These are phyloP conservation scores for Paraconiothyrium sp. DNA, from an alignment of 2,329 filamentous ascomycete genomes.

Conservation along the genomic window DNA sequence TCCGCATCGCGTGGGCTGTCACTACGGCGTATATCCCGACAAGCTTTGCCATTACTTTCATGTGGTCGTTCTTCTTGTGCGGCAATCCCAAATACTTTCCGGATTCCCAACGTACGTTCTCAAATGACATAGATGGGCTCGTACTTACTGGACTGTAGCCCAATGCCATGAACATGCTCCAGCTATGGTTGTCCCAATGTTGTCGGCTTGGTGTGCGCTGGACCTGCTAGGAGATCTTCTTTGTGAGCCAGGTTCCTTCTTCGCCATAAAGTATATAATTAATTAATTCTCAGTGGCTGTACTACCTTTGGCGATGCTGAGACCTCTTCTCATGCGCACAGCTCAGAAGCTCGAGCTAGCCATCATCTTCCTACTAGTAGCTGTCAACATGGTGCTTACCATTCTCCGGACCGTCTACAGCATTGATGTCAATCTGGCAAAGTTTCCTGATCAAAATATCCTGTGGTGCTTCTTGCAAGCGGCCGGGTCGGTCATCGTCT, in stretches of 20 bases:
- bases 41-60: constrained; percentile 12
- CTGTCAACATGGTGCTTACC: constrained; percentile 17
- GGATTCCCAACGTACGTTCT: constrained; percentile 11
- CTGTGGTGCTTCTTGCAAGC: constrained; percentile 22
- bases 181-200: constrained; percentile 3
- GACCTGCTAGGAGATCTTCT: constrained; percentile 17
- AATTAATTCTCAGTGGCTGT: constrained; percentile 3
- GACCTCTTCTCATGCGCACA: constrained; percentile 15
- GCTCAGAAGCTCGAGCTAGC: constrained; percentile 16
- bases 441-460: constrained; percentile 11
- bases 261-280: neutral
- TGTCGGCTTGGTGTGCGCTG: constrained; percentile 12
- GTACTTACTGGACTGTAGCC: constrained; percentile 1
- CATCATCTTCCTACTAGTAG: constrained; percentile 20
- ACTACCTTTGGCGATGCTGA: constrained; percentile 16
- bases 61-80: constrained; percentile 15
- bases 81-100: constrained; percentile 12
- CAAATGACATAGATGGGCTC: neutral
- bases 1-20: constrained; percentile 16
- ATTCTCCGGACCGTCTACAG: constrained; percentile 21
- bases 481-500: constrained; percentile 23
- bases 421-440: neutral
- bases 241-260: constrained; percentile 2
- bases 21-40: constrained; percentile 9
- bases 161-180: constrained; percentile 8